Evolutionary conservation across 306 rosid species (phyloP).

Genomic region (Hippophae rhamnoides): DNA sequence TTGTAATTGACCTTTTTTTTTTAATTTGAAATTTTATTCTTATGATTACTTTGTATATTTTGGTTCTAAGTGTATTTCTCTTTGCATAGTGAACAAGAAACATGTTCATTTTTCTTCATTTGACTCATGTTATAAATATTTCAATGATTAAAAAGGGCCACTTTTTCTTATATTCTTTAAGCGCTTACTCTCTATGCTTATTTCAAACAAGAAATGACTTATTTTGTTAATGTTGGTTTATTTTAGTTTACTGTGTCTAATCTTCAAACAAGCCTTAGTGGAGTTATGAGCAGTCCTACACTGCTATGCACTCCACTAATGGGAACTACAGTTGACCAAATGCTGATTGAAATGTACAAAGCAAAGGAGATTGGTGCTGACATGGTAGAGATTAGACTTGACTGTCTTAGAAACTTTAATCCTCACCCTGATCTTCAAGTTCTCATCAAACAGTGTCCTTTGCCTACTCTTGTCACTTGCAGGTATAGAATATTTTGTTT

Average conservation of each 20-base stretch:
- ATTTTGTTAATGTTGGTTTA: neutral
- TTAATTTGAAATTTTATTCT: no score
- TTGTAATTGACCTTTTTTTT: no score
- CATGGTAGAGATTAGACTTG: slow-evolving; percentile 45
- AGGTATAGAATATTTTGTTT: slow-evolving; percentile 18
- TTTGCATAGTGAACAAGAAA: no score
- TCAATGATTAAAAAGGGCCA: no score
- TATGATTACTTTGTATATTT: no score
- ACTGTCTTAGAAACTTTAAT: slow-evolving; percentile 34
- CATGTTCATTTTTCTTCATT: no score
- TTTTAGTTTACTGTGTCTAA: slow-evolving; percentile 21
- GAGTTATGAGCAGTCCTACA: slow-evolving; percentile 30
- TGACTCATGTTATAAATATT: no score
- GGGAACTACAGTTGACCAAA: slow-evolving; percentile 33
- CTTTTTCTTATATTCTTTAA: no score
- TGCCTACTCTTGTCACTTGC: slow-evolving; percentile 43
- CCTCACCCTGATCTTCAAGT: slow-evolving; percentile 28
- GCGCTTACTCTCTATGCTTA: no score
- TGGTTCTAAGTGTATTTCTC: no score
- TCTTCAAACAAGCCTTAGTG: slow-evolving; percentile 6
- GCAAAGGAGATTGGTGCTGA: slow-evolving; percentile 44
- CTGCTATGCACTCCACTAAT: slow-evolving; percentile 37
- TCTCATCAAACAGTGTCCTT: slow-evolving; percentile 25
- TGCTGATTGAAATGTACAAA: slow-evolving; percentile 31
- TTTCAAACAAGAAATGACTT: no score